Evolutionary conservation across 495 filamentous ascomycete species (phyloP).

Genomic region (Tuber borchii): DNA sequence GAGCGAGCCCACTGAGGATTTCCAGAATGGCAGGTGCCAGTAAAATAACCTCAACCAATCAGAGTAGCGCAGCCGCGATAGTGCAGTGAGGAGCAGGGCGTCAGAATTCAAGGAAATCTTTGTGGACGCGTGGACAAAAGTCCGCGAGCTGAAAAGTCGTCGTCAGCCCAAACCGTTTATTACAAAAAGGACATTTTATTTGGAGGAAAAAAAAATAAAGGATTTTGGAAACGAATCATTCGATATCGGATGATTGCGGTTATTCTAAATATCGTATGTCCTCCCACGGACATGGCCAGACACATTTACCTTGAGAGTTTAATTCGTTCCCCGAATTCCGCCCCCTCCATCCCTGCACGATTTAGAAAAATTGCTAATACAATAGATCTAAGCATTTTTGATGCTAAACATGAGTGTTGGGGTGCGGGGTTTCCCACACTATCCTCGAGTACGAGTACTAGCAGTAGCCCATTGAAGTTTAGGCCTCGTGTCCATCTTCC

Average conservation of each 20-base stretch:
- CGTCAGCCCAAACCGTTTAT: not conserved
- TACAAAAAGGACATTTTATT: not conserved
- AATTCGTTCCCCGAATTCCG: not conserved
- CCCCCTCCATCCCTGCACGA: not conserved
- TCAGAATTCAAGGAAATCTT: not conserved
- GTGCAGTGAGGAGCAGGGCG: not conserved
- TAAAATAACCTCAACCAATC: not conserved
- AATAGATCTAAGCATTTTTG: not conserved
- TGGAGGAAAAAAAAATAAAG: not conserved
- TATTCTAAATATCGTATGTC: not conserved
- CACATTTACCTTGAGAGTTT: not conserved
- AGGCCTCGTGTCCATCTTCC: not conserved
- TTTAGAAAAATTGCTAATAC: not conserved
- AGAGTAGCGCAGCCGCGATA: not conserved
- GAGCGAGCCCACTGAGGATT: not conserved
- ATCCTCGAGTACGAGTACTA: too few species aligned
- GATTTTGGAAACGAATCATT: not conserved
- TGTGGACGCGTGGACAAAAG: not conserved
- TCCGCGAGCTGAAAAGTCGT: conserved; percentile 1
- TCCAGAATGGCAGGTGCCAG: not conserved
- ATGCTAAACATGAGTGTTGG: not conserved
- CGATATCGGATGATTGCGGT: not conserved
- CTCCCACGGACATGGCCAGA: not conserved
- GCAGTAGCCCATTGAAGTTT: not conserved
- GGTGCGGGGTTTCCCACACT: not conserved